These are phyloP conservation scores for Torrubiellomyces zombiae DNA, from an alignment of 2,329 filamentous ascomycete species.

Conservation along the genomic window DNA sequence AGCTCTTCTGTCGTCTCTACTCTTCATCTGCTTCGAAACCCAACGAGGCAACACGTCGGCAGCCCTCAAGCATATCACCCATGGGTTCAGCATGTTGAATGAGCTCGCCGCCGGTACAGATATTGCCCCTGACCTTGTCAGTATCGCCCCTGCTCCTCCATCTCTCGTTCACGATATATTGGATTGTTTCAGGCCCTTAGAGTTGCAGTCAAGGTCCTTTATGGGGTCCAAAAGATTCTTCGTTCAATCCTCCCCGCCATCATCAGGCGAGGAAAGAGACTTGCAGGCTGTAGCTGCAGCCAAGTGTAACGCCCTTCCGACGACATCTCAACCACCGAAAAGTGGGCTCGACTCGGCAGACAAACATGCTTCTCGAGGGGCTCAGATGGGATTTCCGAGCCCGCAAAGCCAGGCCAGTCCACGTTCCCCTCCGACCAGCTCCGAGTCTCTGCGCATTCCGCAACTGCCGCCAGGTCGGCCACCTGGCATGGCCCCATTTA, in stretches of 20 bases:
- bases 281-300: too few species aligned
- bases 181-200: slow-evolving; percentile 21
- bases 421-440: slow-evolving; percentile 6
- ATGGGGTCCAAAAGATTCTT: slow-evolving; percentile 20
- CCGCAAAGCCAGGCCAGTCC: slow-evolving; percentile 18
- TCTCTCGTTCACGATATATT: slow-evolving; percentile 20
- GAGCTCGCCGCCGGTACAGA: slow-evolving; percentile 19
- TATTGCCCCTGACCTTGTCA: slow-evolving; percentile 18
- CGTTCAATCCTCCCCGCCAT: too few species aligned
- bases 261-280: too few species aligned
- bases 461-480: slow-evolving; percentile 9
- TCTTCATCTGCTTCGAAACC: slow-evolving; percentile 25
- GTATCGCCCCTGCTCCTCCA: slow-evolving; percentile 20
- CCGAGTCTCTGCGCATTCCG: too few species aligned
- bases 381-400: slow-evolving; percentile 12
- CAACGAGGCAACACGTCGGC: slow-evolving; percentile 22
- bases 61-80: slow-evolving; percentile 22
- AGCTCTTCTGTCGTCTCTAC: slow-evolving; percentile 20
- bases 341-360: too few species aligned
- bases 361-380: too few species aligned
- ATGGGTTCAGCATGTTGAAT: slow-evolving; percentile 23
- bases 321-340: too few species aligned
- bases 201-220: slow-evolving; percentile 21
- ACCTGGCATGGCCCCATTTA: slow-evolving; percentile 18
- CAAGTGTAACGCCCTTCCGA: too few species aligned